Evolutionary conservation across 2,329 filamentous ascomycete genomes (phyloP).

Genomic region (Aspergillus bombycis): DNA sequence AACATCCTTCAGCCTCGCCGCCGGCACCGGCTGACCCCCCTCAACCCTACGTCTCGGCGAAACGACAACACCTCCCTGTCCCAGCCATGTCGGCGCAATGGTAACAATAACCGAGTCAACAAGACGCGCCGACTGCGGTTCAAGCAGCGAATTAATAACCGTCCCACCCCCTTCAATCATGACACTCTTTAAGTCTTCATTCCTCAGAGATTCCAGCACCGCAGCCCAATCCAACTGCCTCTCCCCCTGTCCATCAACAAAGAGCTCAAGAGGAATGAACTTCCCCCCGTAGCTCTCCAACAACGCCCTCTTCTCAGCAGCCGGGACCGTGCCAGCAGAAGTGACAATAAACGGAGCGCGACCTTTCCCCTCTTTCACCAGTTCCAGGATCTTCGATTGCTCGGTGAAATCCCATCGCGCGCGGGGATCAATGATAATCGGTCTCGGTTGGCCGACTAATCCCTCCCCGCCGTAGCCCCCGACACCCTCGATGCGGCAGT

Average conservation of each 20-base stretch:
- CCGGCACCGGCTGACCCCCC: conserved; percentile 61
- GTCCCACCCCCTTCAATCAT: conserved; percentile 88
- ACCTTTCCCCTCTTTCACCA: conserved; percentile 65
- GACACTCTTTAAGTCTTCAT: conserved; percentile 68
- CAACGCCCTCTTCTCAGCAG: conserved; percentile 20
- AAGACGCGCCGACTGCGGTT: conserved; percentile 56
- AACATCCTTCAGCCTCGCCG: conserved; percentile 61
- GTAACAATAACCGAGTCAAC: conserved; percentile 81
- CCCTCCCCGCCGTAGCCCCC: conserved; percentile 55
- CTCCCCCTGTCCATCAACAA: conserved; percentile 13
- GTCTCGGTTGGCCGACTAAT: conserved; percentile 67
- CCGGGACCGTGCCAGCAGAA: conserved; percentile 14
- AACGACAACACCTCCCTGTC: conserved; percentile 77
- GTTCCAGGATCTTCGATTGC: conserved; percentile 65
- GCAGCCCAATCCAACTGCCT: conserved; percentile 58
- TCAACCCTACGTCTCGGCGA: conserved; percentile 63
- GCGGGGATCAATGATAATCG: conserved; percentile 76
- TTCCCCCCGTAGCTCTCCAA: conserved; percentile 35
- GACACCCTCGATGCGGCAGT: conserved; percentile 72
- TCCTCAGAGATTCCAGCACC: conserved; percentile 59
- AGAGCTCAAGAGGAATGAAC: conserved; percentile 32
- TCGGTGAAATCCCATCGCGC: conserved; percentile 67
- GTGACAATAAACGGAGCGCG: conserved; percentile 72
- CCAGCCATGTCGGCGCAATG: conserved; percentile 84
- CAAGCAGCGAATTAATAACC: conserved; percentile 79